Conservation (phyloP, 768 basidiomycete species). For the Tricholomella constricta region DNA sequence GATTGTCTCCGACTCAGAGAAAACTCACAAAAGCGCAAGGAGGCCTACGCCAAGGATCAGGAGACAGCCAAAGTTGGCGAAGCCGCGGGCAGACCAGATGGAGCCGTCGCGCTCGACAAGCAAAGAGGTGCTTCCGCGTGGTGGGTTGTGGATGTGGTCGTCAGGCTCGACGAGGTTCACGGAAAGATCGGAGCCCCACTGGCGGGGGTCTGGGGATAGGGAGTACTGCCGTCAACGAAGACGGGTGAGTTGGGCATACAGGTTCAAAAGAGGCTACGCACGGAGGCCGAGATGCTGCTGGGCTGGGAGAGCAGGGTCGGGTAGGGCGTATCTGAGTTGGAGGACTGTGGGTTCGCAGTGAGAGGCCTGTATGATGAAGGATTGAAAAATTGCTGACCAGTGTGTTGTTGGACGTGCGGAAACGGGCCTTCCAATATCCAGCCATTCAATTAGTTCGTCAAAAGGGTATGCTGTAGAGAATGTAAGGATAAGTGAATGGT, state of each 20-base stretch:
- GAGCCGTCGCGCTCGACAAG: conserved; percentile 25
- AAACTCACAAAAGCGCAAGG: conserved; percentile 62
- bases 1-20: background rate
- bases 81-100: conserved; percentile 52
- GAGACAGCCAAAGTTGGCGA: conserved; percentile 65
- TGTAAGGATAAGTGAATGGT: conserved; percentile 3
- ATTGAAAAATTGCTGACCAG: conserved; percentile 11
- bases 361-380: background rate
- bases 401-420: conserved; percentile 15
- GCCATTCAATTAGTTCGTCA: conserved; percentile 10
- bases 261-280: conserved; percentile 1
- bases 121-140: conserved; percentile 33
- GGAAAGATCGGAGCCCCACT: conserved; percentile 53
- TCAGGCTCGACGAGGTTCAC: conserved; percentile 49
- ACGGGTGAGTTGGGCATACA: background rate
- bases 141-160: conserved; percentile 61
- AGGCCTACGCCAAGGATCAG: conserved; percentile 46
- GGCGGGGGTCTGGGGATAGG: conserved; percentile 52
- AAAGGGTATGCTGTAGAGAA: conserved; percentile 9
- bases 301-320: conserved; percentile 14
- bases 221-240: conserved; percentile 40
- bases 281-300: conserved; percentile 19
- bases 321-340: conserved; percentile 24
- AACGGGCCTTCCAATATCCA: conserved; percentile 13
- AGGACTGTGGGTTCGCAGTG: conserved; percentile 9